Conservation (phyloP, 768 basidiomycete genomes). For the Dioszegia crocea region DNA sequence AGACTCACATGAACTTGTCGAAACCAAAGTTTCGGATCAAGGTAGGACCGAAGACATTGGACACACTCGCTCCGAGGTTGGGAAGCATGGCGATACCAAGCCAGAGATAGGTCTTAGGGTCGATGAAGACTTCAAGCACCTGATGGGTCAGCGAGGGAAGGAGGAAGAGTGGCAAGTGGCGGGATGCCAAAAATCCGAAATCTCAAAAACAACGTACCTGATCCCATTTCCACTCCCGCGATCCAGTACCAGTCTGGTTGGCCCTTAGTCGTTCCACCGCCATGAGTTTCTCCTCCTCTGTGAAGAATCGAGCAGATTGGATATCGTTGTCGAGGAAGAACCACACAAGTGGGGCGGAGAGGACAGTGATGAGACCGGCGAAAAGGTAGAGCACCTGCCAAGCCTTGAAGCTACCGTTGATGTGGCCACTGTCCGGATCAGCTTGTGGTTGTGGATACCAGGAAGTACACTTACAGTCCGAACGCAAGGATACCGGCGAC, state of each 20-base stretch:
- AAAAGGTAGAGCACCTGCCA: conserved; percentile 47
- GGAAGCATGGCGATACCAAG: conserved; percentile 25
- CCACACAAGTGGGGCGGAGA: conserved; percentile 40
- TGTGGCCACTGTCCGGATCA: conserved; percentile 25
- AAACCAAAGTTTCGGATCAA: conserved; percentile 32
- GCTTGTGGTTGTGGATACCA: conserved; percentile 42
- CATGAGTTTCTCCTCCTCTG: conserved; percentile 35
- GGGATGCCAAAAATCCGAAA: too few relatives aligned
- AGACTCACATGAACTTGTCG: conserved; percentile 15
- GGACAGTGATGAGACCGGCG: conserved; percentile 38
- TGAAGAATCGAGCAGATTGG: conserved; percentile 39
- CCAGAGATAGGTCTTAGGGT: conserved; percentile 38
- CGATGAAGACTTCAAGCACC: conserved; percentile 34
- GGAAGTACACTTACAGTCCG: conserved; percentile 40
- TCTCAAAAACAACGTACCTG: conserved; percentile 12
- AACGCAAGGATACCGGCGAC: conserved; percentile 36
- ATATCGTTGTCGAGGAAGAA: conserved; percentile 35
- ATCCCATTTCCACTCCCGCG: conserved; percentile 41
- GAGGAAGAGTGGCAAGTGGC: too few relatives aligned
- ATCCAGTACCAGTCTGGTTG: conserved; percentile 47
- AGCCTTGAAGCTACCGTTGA: conserved; percentile 26
- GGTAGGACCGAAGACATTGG: conserved; percentile 37
- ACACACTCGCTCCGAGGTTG: conserved; percentile 40
- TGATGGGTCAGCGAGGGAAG: too few relatives aligned
- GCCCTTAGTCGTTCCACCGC: conserved; percentile 44